Evolutionary conservation across 495 filamentous ascomycete species (phyloP).

Genomic region (Xylaria flabelliformis): DNA sequence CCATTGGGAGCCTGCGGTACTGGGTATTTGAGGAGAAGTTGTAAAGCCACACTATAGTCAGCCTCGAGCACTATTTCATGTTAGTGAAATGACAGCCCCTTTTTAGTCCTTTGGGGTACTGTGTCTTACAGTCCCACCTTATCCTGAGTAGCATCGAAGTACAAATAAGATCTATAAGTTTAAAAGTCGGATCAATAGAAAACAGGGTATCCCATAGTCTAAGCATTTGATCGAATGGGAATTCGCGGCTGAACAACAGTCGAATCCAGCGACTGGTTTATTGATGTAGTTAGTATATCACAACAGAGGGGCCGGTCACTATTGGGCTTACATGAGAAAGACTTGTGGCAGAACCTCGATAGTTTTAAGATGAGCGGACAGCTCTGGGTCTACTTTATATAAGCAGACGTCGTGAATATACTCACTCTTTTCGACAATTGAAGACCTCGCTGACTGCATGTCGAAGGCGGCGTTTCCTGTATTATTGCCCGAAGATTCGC

Average conservation of each 20-base stretch:
- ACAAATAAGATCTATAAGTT: constrained; percentile 86
- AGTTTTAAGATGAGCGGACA: constrained; percentile 80
- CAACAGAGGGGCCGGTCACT: neutral
- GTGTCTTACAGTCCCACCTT: constrained; percentile 80
- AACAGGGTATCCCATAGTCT: constrained; percentile 91
- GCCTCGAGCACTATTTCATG: constrained; percentile 70
- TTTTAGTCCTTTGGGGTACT: neutral
- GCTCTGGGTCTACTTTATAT: constrained; percentile 76
- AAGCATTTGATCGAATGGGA: constrained; percentile 83
- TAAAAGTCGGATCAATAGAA: constrained; percentile 81
- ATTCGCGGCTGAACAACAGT: constrained; percentile 91
- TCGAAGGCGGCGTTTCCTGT: constrained; percentile 20
- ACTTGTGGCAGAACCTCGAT: constrained; percentile 96
- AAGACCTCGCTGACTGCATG: constrained; percentile 53
- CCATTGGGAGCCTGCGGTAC: constrained; percentile 65
- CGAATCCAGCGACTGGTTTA: constrained; percentile 83
- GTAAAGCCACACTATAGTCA: constrained; percentile 84
- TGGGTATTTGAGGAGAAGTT: constrained; percentile 82
- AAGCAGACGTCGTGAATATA: constrained; percentile 84
- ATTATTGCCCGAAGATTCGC: constrained; percentile 40
- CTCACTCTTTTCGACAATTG: constrained; percentile 85
- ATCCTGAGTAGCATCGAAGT: constrained; percentile 93
- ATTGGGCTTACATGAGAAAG: constrained; percentile 78
- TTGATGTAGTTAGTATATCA: constrained; percentile 22
- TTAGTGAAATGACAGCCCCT: neutral